A percentile compares a stretch with the other conserved stretches of the same genome.
phyloP scores from a whole-genome alignment of 148 eudicot genomes.

The Agrostemma githago region DNA sequence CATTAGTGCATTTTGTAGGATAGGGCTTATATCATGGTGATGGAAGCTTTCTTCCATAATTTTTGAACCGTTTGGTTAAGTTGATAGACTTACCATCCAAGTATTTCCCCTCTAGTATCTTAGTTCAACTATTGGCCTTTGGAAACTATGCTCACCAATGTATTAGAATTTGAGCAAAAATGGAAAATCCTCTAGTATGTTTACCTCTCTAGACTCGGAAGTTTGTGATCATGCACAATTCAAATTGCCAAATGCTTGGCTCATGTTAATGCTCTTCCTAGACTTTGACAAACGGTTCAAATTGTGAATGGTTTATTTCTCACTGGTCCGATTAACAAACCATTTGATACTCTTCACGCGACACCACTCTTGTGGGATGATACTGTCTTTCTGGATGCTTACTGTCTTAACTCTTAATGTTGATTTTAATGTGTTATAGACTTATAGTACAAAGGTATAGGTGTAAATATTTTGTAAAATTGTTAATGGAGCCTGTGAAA shows the following conservation, averaged over 20 bases:
- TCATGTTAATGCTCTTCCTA: background rate
- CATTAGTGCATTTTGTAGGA: background rate
- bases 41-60: background rate
- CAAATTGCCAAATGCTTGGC: background rate
- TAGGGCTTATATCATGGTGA: background rate
- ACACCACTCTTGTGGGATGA: background rate
- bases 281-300: background rate
- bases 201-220: background rate
- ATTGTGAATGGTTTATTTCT: background rate
- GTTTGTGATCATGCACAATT: constrained; percentile 1
- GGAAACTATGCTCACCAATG: background rate
- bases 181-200: background rate
- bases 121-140: background rate
- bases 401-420: background rate
- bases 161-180: background rate
- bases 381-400: background rate
- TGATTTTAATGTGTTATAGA: too few relatives aligned
- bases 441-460: too few relatives aligned
- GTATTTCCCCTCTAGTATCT: background rate
- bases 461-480: too few relatives aligned
- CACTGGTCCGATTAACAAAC: background rate
- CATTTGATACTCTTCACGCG: background rate
- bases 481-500: too few relatives aligned
- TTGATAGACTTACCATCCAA: background rate
- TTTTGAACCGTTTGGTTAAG: background rate